Percentiles rank a stretch among this genome's conserved stretches.
phyloP scores from a whole-genome alignment of 805 yeast genomes.

The Candida quercuum region DNA sequence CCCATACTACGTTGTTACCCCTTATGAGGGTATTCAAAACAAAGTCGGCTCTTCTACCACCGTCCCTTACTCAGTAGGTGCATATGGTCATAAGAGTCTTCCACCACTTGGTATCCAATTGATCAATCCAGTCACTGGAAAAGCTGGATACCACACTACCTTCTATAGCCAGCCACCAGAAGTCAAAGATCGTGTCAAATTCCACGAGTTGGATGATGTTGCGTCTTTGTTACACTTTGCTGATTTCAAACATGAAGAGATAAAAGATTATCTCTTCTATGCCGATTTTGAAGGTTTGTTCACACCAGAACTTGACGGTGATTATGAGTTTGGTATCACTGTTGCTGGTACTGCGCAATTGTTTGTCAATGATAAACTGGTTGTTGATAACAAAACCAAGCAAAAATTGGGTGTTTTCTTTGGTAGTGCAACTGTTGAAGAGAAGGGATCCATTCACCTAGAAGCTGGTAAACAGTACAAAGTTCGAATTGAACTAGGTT shows the following conservation, averaged over 20 bases:
- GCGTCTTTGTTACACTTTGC: constrained; percentile 16
- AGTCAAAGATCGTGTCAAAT: constrained; percentile 19
- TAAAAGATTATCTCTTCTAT: constrained; percentile 29
- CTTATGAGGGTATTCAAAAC: constrained; percentile 38
- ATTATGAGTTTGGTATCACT: constrained; percentile 46
- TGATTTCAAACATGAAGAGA: constrained; percentile 22
- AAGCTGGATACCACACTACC: constrained; percentile 21
- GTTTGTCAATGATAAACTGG: constrained; percentile 42
- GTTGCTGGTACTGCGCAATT: constrained; percentile 50
- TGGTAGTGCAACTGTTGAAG: constrained; percentile 49
- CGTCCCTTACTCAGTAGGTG: constrained; percentile 32
- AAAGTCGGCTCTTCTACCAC: constrained; percentile 17
- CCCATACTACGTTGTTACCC: constrained; percentile 42
- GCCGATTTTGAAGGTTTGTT: constrained; percentile 39
- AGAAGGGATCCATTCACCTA: constrained; percentile 28
- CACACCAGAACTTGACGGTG: constrained; percentile 39
- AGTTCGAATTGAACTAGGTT: constrained; percentile 43
- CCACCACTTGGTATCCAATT: constrained; percentile 24
- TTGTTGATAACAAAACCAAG: constrained; percentile 48
- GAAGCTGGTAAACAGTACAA: constrained; percentile 39
- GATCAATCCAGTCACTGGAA: constrained; percentile 8
- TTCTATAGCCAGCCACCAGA: constrained; percentile 19
- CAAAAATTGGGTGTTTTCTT: constrained; percentile 50
- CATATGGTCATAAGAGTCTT: constrained; percentile 27
- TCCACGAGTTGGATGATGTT: constrained; percentile 22